Conservation (phyloP, 257 asterid genomes). For the Marsdenia floribunda region DNA sequence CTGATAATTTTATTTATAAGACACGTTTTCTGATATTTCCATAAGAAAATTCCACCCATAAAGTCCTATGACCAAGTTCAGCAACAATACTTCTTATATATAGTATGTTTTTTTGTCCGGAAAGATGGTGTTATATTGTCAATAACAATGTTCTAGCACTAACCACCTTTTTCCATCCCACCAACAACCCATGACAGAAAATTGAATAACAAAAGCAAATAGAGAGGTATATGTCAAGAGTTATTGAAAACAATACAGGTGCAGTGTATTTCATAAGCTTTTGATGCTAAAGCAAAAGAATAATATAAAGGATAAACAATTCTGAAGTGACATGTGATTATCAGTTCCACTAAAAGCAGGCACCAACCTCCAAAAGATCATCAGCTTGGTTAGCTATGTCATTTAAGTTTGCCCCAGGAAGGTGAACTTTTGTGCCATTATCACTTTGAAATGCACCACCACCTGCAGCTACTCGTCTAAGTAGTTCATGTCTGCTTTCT, state of each 20-base stretch:
- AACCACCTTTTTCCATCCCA: neutral
- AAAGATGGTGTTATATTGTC: neutral
- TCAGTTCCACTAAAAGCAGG: neutral
- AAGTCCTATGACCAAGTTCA: neutral
- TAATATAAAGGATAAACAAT: neutral
- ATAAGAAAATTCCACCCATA: neutral
- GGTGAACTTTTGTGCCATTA: constrained; percentile 87
- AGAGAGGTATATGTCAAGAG: neutral
- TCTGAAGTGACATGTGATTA: neutral
- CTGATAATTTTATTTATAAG: neutral
- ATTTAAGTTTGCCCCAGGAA: constrained; percentile 88
- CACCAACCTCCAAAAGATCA: constrained; percentile 78
- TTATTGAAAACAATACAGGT: neutral
- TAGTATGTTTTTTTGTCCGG: neutral
- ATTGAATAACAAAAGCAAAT: constrained; percentile 1
- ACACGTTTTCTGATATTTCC: neutral
- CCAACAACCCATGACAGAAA: neutral
- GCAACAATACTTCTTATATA: neutral
- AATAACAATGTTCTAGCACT: constrained; percentile 1
- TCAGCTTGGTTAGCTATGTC: constrained; percentile 98
- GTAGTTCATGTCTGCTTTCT: constrained; percentile 88
- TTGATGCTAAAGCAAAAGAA: neutral
- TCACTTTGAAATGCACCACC: constrained; percentile 86
- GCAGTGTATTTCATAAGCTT: neutral
- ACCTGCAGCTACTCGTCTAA: constrained; percentile 95